Conservation (phyloP, 179 eudicot species). For the Sideroxylon spinosum region DNA sequence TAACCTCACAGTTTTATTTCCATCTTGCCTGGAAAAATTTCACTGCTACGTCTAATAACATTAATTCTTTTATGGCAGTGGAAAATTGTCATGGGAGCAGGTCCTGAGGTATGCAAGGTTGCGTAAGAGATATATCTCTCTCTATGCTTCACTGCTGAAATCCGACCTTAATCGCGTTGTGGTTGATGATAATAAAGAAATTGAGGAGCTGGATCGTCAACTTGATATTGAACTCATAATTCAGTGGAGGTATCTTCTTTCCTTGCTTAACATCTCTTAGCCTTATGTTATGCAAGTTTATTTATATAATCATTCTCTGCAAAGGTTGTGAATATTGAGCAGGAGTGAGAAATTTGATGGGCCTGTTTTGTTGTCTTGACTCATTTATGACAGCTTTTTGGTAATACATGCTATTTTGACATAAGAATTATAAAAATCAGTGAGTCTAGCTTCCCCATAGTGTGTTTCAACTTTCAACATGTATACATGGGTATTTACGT, state of each 20-base stretch:
- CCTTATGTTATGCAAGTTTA: neutral
- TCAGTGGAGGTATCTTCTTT: constrained; percentile 75
- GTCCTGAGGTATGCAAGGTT: constrained; percentile 72
- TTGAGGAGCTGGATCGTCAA: constrained; percentile 74
- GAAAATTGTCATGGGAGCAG: constrained; percentile 91
- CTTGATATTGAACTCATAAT: constrained; percentile 85
- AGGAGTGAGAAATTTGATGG: neutral
- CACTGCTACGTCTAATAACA: neutral
- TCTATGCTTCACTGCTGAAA: constrained; percentile 87
- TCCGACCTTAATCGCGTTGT: constrained; percentile 57
- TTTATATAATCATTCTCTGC: neutral
- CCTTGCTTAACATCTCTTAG: neutral
- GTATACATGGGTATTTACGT: neutral
- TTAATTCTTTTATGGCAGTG: constrained; percentile 52
- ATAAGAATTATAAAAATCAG: neutral
- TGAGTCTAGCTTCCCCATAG: neutral
- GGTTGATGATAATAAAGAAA: constrained; percentile 70
- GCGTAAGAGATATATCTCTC: constrained; percentile 80
- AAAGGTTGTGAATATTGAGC: neutral
- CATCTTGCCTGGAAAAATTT: neutral
- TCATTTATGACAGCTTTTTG: neutral
- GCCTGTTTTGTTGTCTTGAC: neutral
- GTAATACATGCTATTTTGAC: neutral
- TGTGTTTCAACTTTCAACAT: neutral
- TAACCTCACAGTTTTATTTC: neutral